These are phyloP conservation scores for Colletotrichum spaethianum DNA, from an alignment of 2,329 filamentous ascomycete genomes.

Conservation along the genomic window DNA sequence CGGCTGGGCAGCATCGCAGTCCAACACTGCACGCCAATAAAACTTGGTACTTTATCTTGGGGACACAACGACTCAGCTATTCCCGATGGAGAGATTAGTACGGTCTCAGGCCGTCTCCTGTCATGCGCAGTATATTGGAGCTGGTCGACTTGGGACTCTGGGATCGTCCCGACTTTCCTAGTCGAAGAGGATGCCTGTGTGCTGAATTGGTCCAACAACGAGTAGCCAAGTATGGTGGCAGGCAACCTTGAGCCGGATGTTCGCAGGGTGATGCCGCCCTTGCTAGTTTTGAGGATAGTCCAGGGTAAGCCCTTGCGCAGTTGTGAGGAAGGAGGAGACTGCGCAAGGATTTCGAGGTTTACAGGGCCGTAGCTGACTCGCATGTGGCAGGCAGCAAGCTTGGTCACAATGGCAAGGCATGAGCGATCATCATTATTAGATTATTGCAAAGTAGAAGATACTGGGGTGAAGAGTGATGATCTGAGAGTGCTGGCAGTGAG, in stretches of 20 bases:
- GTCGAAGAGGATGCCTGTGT: conserved; percentile 15
- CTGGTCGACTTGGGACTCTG: background rate
- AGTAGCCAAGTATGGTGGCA: background rate
- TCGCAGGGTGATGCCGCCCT: conserved; percentile 9
- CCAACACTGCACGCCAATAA: background rate
- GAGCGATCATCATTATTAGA: conserved; percentile 9
- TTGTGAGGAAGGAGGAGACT: conserved; percentile 15
- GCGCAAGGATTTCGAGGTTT: background rate
- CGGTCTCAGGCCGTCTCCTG: conserved; percentile 34
- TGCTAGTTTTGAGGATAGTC: conserved; percentile 1
- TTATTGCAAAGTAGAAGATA: conserved; percentile 14
- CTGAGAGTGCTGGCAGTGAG: background rate
- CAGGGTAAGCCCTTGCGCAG: background rate
- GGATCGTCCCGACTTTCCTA: background rate
- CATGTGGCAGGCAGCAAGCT: background rate
- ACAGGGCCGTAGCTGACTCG: conserved; percentile 25
- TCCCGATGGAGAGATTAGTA: conserved; percentile 7
- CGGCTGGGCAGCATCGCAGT: background rate
- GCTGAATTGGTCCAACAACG: conserved; percentile 17
- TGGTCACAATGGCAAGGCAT: conserved; percentile 10
- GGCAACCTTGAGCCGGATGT: background rate
- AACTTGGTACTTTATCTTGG: conserved; percentile 1
- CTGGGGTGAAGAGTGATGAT: background rate
- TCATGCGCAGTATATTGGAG: conserved; percentile 24
- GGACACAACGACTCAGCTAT: conserved; percentile 23